Base-by-base conservation (phyloP, 768 basidiomycete species). In the Sutorius australiensis region DNA sequence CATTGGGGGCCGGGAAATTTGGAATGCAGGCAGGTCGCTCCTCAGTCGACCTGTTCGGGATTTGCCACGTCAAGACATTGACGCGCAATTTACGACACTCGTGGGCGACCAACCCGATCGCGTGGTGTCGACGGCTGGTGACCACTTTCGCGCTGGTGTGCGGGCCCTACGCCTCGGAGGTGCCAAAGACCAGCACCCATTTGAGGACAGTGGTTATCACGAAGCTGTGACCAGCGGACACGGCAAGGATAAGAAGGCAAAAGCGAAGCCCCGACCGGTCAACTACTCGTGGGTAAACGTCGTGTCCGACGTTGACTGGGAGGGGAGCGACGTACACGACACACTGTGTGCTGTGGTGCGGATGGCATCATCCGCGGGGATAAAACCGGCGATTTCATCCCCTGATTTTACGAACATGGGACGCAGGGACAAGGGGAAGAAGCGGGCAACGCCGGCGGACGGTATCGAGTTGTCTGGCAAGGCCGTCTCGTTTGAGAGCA, bases 221-320 rank as follows among this genome's bases (percentile, higher is more conserved):
- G 63, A 67, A 38, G 46, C 59, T 2, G 33, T 60, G 54, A 49
- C 57, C 6, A 57, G 38, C 40, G 48, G 56, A 39, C 45, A 57
- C 17, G 65, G 56, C 64, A 70, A 59, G 41, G 58, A 70, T 17
- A 67, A 65, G 32, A 73, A 46, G 74, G 44, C 52, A 27, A 75
- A 58, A 39, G 37, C 56, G 47, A 60, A 71, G 65, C 63, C 67
- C 38, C 72, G 74, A n/a, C 63, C 68, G 52, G 82, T 89, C 28
- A 83, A 82, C 43, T 92, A 92, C 67, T 82, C 85, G 17, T 93
- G 90, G 89, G 81, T 92, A n/a, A 84, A 81, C 63, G 73, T 83
- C 36, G 81, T 82, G 33, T 86, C 87, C 55, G 91, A 92, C 64
- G 81, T 92, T 30, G 91, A 92, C 67, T 86, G 83, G 77, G 87